phyloP scores from a whole-genome alignment of 2,329 filamentous ascomycete genomes.

The Trichoderma polysporum region DNA sequence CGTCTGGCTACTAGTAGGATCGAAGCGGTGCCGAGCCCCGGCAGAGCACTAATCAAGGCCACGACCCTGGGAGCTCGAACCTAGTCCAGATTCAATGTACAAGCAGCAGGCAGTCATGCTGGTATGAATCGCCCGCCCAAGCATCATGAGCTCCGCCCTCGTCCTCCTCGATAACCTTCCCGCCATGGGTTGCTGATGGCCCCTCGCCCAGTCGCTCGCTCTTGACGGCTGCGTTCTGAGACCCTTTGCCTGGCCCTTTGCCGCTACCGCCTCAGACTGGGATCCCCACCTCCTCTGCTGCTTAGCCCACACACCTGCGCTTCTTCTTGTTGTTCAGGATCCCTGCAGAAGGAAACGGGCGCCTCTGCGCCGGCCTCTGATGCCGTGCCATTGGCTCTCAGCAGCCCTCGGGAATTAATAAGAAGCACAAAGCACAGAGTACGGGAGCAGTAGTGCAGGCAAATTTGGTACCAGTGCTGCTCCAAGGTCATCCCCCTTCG shows the following conservation, averaged over 20 bases:
- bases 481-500: neutral
- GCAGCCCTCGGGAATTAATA: conserved; percentile 15
- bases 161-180: neutral
- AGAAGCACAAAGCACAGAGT: neutral
- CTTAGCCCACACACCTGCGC: conserved; percentile 21
- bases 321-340: conserved; percentile 23
- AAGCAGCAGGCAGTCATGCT: conserved; percentile 16
- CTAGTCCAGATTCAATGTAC: neutral
- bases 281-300: conserved; percentile 18
- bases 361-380: conserved; percentile 14
- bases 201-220: neutral
- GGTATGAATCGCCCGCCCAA: conserved; percentile 4
- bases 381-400: conserved; percentile 23
- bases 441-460: neutral
- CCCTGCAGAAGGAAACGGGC: conserved; percentile 27
- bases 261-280: conserved; percentile 20
- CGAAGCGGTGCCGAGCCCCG: conserved; percentile 17
- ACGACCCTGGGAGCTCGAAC: neutral
- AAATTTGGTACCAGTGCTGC: conserved; percentile 5
- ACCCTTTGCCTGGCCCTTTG: conserved; percentile 8
- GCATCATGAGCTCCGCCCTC: neutral
- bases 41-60: conserved; percentile 9
- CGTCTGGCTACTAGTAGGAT: conserved; percentile 2
- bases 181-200: neutral
- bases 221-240: neutral